Percentiles rank a stretch among this genome's conserved stretches.
phyloP scores from a whole-genome alignment of 345 rosid genomes.

The Syzygium aqueum region DNA sequence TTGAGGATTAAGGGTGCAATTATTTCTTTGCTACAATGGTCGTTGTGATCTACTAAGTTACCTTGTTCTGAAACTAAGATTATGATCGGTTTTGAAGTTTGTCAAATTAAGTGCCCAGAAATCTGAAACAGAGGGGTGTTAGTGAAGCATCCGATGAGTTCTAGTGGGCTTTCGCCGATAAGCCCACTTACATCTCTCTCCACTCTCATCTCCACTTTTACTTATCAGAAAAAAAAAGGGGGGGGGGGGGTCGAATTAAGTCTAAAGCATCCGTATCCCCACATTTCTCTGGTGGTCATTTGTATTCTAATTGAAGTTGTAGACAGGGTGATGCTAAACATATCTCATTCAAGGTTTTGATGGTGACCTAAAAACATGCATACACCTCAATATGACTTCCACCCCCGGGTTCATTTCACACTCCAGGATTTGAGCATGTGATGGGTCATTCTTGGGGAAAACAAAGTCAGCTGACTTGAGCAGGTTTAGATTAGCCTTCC shows the following conservation, averaged over 20 bases:
- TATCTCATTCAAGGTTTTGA: background rate
- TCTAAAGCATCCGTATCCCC: background rate
- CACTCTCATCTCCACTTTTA: background rate
- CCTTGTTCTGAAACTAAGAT: background rate
- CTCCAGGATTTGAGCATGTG: background rate
- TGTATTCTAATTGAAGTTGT: background rate
- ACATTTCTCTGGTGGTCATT: background rate
- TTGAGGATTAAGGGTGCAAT: background rate
- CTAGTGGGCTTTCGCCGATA: background rate
- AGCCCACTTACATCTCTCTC: background rate
- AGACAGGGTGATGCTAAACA: background rate
- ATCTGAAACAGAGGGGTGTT: background rate
- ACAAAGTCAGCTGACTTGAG: background rate
- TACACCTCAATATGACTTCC: background rate
- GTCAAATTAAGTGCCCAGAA: background rate
- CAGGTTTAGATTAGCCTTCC: background rate
- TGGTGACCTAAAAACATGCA: background rate
- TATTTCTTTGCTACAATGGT: background rate
- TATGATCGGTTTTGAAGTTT: background rate
- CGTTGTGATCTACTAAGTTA: background rate
- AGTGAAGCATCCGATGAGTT: background rate
- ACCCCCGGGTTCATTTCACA: background rate
- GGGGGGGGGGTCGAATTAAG: fast-evolving
- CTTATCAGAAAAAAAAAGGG: background rate
- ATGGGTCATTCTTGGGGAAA: background rate